phyloP scores from a whole-genome alignment of 2,329 filamentous ascomycete genomes.

The Nemania abortiva region DNA sequence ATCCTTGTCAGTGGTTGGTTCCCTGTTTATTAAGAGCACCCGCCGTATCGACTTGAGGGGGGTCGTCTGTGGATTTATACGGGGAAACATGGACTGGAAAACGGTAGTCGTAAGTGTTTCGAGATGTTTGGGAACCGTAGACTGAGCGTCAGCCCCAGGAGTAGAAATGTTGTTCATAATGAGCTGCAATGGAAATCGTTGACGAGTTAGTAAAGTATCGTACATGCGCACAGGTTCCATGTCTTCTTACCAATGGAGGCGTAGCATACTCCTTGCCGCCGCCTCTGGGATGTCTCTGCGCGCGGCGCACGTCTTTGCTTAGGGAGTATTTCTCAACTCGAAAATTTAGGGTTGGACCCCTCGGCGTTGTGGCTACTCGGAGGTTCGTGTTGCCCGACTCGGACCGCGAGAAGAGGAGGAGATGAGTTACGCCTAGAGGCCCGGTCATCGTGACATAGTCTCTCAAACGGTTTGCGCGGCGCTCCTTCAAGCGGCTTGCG shows the following conservation, averaged over 20 bases:
- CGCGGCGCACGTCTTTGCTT: slow-evolving; percentile 87
- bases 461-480: slow-evolving; percentile 85
- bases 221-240: too few relatives aligned
- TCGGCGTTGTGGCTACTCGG: slow-evolving; percentile 85
- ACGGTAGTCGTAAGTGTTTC: slow-evolving; percentile 92
- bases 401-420: slow-evolving; percentile 92
- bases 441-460: slow-evolving; percentile 98
- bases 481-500: slow-evolving; percentile 87
- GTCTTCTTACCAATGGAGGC: slow-evolving; percentile 76
- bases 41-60: slow-evolving; percentile 92
- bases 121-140: slow-evolving; percentile 89
- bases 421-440: slow-evolving; percentile 90
- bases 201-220: slow-evolving; percentile 1
- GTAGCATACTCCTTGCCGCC: slow-evolving; percentile 88
- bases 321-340: slow-evolving; percentile 94
- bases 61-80: slow-evolving; percentile 91
- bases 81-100: slow-evolving; percentile 95
- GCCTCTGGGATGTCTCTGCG: slow-evolving; percentile 84
- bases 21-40: slow-evolving; percentile 90
- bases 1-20: slow-evolving; percentile 65
- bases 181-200: slow-evolving; percentile 61
- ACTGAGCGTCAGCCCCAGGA: slow-evolving; percentile 68
- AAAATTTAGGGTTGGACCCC: slow-evolving; percentile 94
- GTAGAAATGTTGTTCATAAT: slow-evolving; percentile 98
- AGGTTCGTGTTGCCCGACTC: slow-evolving; percentile 92